Percentiles rank a stretch among this genome's conserved stretches.
phyloP scores from a whole-genome alignment of 1,284 basidiomycete genomes.

The Pseudozyma sp. region DNA sequence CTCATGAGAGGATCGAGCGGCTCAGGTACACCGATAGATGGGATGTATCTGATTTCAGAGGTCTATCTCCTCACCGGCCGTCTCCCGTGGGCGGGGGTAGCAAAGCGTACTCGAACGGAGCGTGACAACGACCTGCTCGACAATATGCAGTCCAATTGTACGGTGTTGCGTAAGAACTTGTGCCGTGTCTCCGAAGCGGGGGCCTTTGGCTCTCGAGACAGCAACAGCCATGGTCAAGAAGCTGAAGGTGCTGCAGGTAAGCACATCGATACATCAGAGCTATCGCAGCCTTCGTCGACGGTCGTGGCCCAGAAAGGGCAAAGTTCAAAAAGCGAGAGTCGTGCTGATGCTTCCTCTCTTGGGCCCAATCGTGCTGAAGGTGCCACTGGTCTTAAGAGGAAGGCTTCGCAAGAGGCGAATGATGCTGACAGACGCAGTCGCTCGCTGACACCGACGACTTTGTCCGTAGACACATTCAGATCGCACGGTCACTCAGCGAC shows the following conservation, averaged over 20 bases:
- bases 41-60: conserved; percentile 19
- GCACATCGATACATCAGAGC: too few relatives aligned
- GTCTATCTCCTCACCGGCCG: conserved; percentile 36
- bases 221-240: too few relatives aligned
- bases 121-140: conserved; percentile 23
- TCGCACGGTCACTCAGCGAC: too few relatives aligned
- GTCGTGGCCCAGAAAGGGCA: too few relatives aligned
- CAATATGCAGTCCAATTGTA: conserved; percentile 18
- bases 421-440: conserved; percentile 5
- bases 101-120: conserved; percentile 12
- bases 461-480: neutral
- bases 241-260: too few relatives aligned
- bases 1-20: neutral
- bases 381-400: conserved; percentile 9
- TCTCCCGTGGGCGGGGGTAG: conserved; percentile 31
- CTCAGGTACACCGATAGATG: neutral
- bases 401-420: conserved; percentile 6
- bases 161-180: conserved; percentile 17
- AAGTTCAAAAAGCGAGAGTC: too few relatives aligned
- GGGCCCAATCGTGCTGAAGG: neutral
- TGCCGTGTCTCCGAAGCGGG: conserved; percentile 17
- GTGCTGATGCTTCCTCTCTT: too few relatives aligned
- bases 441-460: conserved; percentile 2
- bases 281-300: too few relatives aligned
- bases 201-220: conserved; percentile 5